Conservation (phyloP, 495 filamentous ascomycete genomes). For the Xylaria bambusicola region DNA sequence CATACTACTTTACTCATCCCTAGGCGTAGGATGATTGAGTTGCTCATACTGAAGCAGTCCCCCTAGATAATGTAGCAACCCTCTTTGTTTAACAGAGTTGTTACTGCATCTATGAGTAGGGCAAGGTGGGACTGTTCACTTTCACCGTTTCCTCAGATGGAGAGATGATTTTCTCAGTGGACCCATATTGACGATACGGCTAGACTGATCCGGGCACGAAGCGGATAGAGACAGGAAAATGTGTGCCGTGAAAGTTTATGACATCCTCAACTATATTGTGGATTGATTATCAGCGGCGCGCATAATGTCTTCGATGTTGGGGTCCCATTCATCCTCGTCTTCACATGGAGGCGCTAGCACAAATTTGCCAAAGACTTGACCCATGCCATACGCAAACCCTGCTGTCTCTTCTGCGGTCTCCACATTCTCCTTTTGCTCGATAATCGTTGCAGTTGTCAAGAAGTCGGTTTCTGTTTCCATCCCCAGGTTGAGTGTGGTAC, state of each 20-base stretch:
- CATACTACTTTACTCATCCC: no score
- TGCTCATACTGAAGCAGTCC: no score
- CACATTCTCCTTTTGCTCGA: slow-evolving; percentile 46
- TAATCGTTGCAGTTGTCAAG: slow-evolving; percentile 46
- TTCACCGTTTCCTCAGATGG: no score
- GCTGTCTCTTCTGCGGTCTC: slow-evolving; percentile 39
- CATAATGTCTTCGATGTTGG: slow-evolving; percentile 28
- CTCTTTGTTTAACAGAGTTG: no score
- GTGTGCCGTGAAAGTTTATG: background rate
- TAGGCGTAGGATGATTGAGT: no score
- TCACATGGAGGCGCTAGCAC: slow-evolving; percentile 56
- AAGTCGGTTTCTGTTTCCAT: slow-evolving; percentile 46
- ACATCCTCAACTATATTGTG: no score
- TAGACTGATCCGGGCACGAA: no score
- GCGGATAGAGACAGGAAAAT: background rate
- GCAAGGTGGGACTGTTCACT: no score
- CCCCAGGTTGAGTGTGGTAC: slow-evolving; percentile 49
- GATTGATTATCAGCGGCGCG: slow-evolving; percentile 1
- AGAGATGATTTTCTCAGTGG: no score
- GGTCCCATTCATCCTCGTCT: slow-evolving; percentile 49
- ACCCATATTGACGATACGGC: no score
- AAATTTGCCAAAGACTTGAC: slow-evolving; percentile 60
- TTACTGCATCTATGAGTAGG: no score
- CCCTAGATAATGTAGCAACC: no score
- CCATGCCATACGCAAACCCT: slow-evolving; percentile 56